phyloP scores from a whole-genome alignment of 2,329 filamentous ascomycete genomes.

The Cryphonectria radicalis region DNA sequence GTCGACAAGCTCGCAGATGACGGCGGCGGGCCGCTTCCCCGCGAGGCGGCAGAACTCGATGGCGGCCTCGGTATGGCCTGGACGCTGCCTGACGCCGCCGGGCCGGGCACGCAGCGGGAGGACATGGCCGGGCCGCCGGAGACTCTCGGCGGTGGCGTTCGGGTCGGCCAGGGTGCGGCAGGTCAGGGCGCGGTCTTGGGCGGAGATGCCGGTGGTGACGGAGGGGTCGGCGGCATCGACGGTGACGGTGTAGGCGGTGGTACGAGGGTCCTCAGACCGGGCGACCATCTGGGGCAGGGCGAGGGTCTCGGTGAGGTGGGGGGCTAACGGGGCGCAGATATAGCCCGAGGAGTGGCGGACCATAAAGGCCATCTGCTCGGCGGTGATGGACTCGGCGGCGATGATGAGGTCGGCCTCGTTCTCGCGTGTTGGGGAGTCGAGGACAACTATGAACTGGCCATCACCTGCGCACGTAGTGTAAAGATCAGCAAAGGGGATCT shows the following conservation, averaged over 20 bases:
- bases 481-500: background rate
- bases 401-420: slow-evolving; percentile 99
- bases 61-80: slow-evolving; percentile 91
- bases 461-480: slow-evolving; percentile 52
- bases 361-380: slow-evolving; percentile 94
- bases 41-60: slow-evolving; percentile 88
- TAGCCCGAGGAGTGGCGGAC: slow-evolving; percentile 88
- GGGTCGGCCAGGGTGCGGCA: slow-evolving; percentile 78
- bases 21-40: slow-evolving; percentile 75
- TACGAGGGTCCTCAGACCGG: slow-evolving; percentile 76
- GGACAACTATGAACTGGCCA: slow-evolving; percentile 93
- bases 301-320: slow-evolving; percentile 70
- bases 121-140: slow-evolving; percentile 87
- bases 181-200: slow-evolving; percentile 82
- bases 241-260: slow-evolving; percentile 91
- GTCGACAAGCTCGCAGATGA: slow-evolving; percentile 90
- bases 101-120: slow-evolving; percentile 79
- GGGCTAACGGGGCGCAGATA: slow-evolving; percentile 84
- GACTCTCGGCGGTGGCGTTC: slow-evolving; percentile 57
- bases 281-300: slow-evolving; percentile 88
- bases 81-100: slow-evolving; percentile 79
- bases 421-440: slow-evolving; percentile 89
- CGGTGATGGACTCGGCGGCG: slow-evolving; percentile 80
- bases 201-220: slow-evolving; percentile 87
- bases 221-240: slow-evolving; percentile 76